Base-by-base conservation (phyloP, 352 stramenopile species). In the Salisapilia sapeloensis region DNA sequence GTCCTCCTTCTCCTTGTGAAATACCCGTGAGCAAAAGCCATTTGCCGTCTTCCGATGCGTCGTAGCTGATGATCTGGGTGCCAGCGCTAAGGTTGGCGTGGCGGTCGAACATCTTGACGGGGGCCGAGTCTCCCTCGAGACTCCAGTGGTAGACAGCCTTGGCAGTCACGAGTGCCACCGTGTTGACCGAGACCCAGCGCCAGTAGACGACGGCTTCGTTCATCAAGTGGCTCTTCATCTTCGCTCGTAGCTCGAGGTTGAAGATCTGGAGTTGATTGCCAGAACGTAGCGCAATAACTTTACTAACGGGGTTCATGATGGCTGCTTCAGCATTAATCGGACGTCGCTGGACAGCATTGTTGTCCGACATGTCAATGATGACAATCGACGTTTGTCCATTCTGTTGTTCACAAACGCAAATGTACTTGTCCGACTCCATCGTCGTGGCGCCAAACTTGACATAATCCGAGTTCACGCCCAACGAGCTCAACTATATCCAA, bases 51-150 rank as follows among this genome's bases (percentile, higher is more conserved):
- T 67, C 66, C 39, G 86, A 97, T 17, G 97, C 94, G 44, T 96
- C 77, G 67, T 99, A 99, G 56, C 96, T 98, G 66, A 99, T 99
- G 49, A 99, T 98, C 57, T 99, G 94, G 27, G 81, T 96, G 38
- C 91, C 93, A 1, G 81, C 49, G 21, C 75, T 74, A 11, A 99
- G 56, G 35, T 74, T 96, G 10, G 79, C 65, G 52, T 98, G 93
- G 34, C 96, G 89, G 59, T 99, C 94, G 58, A 99, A 99, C 13
- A 98, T 59, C 71, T 99, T 99, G 12, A 60, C 55, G 5, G 95
- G 95, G 21, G 87, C 45, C 12, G 66, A 72, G 45, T 87, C 74
- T 29, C 77, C 79, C 38, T 98, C 92, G 29, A 98, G 86, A 24
- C 72, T 87, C 96, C 95, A 99, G 55, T 99, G 96, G 64, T 92